Evolutionary conservation across 75 land plant genomes (phyloP), one percentile per base, ranked within the genome.

Genomic region (Picea glauca): DNA sequence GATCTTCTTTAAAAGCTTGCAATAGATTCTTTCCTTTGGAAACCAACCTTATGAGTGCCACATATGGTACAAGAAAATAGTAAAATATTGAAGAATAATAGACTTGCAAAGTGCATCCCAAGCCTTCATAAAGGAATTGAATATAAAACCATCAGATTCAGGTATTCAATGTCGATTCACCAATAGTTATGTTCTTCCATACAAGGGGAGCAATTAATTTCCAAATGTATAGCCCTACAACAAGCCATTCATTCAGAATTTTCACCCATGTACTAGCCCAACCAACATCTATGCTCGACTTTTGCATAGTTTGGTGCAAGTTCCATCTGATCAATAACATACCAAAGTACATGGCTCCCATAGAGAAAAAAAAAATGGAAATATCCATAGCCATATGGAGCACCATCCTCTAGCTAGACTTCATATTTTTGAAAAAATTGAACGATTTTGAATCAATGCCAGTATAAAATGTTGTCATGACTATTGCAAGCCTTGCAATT

Each of bases 341-440:
- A 18, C 89, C 95, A 79, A 93, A 94, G 85, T 94, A 97, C 98
- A 94, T 94, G 17, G 99, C 85, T 65, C 98, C 99, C 79, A 95
- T 87, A 18, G 98, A 93, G 82, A 97, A 97, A 40, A 97, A 97
- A 98, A 64, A 97, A 88, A 79, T 94, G 99, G 84, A 97, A 97
- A 88, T 94, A 97, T 2, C 99, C 99, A 88, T 94, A 97, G 56
- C 94, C 89, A 66, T 97, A 97, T 58, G 99, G 99, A 38, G 93
- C 89, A 65, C 87, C 89, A 79, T 94, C 94, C 59, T 92, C 93
- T 12, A 78, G 31, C 13, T 78, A 72, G 54, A 65, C 72, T 65
- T 87, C 90, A n/a, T 82, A 87, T 61, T 86, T 87, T 77, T 77
- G 85, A 26, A 26, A 79, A 91, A 91, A 26, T 26, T 26, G 26